phyloP scores from a whole-genome alignment of 257 asterid species.

The Marsdenia floribunda region DNA sequence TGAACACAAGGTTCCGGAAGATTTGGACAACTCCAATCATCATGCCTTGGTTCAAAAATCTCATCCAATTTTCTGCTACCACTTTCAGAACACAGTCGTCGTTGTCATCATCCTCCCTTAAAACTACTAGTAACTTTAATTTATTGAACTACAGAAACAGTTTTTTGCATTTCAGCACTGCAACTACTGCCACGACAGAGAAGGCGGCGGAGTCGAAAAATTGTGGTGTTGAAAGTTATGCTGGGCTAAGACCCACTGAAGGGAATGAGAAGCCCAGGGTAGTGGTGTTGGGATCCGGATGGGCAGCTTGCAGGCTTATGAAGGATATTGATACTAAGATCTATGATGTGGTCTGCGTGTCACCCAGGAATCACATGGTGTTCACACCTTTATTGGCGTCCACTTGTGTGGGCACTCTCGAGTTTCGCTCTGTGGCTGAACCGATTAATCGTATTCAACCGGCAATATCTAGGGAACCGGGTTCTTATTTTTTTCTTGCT shows the following conservation, averaged over 20 bases:
- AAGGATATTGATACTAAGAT: slow-evolving; percentile 68
- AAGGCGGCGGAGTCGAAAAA: slow-evolving; percentile 7
- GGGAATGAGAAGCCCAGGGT: slow-evolving; percentile 84
- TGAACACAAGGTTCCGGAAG: not conserved
- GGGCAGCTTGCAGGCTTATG: slow-evolving; percentile 96
- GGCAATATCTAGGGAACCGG: slow-evolving; percentile 83
- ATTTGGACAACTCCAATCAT: not conserved
- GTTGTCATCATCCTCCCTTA: slow-evolving; percentile 14
- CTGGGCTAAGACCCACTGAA: slow-evolving; percentile 60
- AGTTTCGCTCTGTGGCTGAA: slow-evolving; percentile 96
- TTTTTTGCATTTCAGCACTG: slow-evolving; percentile 37
- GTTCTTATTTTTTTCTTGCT: slow-evolving; percentile 83
- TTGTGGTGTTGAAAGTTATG: slow-evolving; percentile 6
- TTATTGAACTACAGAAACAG: slow-evolving; percentile 34
- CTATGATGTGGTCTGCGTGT: slow-evolving; percentile 82
- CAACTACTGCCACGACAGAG: slow-evolving; percentile 15
- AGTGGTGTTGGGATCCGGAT: slow-evolving; percentile 92
- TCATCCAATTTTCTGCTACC: slow-evolving; percentile 48
- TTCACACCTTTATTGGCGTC: slow-evolving; percentile 96
- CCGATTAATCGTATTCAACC: slow-evolving; percentile 94
- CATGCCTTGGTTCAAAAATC: slow-evolving; percentile 82
- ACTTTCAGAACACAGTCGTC: slow-evolving; percentile 22
- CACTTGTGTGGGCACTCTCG: slow-evolving; percentile 97
- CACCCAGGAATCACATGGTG: slow-evolving; percentile 98
- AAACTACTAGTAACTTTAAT: not conserved